phyloP scores from a whole-genome alignment of 176 grass and related monocot species.

The Zizania latifolia region DNA sequence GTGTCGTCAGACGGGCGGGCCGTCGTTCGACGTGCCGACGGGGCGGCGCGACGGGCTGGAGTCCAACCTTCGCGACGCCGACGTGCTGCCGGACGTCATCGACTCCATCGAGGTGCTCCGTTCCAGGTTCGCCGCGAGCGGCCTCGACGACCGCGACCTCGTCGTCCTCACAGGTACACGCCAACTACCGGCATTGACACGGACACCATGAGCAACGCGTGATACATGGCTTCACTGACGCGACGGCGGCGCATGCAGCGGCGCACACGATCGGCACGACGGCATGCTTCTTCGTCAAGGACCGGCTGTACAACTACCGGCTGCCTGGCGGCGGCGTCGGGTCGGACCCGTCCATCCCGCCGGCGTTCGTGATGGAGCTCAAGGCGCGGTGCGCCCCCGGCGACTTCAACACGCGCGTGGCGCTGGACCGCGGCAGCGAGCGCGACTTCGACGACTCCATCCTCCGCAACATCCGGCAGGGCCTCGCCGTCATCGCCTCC shows the following conservation, averaged over 20 bases:
- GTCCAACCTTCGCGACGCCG: constrained; percentile 59
- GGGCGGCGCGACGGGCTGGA: constrained; percentile 59
- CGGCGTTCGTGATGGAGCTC: constrained; percentile 49
- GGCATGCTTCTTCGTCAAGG: constrained; percentile 82
- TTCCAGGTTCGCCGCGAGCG: constrained; percentile 49
- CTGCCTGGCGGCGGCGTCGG: neutral
- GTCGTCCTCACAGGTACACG: constrained; percentile 63
- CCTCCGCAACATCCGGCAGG: constrained; percentile 63
- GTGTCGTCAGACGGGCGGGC: constrained; percentile 45
- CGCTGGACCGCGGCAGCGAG: constrained; percentile 74
- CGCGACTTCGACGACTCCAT: constrained; percentile 59
- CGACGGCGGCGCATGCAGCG: constrained; percentile 22
- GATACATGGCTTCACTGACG: neutral
- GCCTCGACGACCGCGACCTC: constrained; percentile 69
- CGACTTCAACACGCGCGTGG: constrained; percentile 55
- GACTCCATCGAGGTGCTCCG: constrained; percentile 50
- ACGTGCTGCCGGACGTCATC: constrained; percentile 53
- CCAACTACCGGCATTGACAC: neutral
- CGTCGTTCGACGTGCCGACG: constrained; percentile 61
- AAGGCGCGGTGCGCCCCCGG: constrained; percentile 57
- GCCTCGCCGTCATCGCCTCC: constrained; percentile 57
- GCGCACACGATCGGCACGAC: constrained; percentile 90
- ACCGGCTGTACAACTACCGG: constrained; percentile 59
- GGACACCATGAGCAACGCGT: too few species aligned
- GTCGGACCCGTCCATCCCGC: constrained; percentile 64